Evolutionary conservation across 305 asterid species (phyloP), one percentile per base, ranked within the genome.

Genomic region (Salvia sclarea): DNA sequence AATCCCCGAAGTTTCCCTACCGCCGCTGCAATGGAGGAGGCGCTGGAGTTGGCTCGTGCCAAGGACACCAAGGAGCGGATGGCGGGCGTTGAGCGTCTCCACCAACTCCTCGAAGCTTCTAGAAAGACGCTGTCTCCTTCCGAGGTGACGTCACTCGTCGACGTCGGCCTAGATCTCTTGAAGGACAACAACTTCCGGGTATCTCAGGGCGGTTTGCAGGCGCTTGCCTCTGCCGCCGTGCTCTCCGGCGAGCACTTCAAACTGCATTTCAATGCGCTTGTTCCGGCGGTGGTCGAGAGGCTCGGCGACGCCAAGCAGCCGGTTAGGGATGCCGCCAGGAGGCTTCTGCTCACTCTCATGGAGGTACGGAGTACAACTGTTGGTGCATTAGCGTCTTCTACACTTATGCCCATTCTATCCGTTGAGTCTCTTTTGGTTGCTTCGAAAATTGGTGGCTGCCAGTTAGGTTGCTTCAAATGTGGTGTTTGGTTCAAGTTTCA

Each of bases 1-100:
- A 57, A 24, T 66, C 68, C 66, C 54, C 69, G 33, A 64, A 59
- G 22, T 50, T 61, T 24, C 44, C 60, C 21, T 17, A 20, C 68
- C 69, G 73, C 76, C 80, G 71, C 72, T 73, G 49, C 66, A 33
- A 94, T 94, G 99, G 99, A 94, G 89, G 96, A 83, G 86, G 99
- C 98, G 45, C 69, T 94, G 64, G 98, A 90, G 73, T 77, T 86
- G 82, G 89, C 89, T 76, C 96, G 95, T 63, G 93, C 96, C 4
- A 93, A 93, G 89, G 98, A 93, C 81, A 93, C 98, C 20, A 93
- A 93, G 83, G 96, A 93, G 82, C 81, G 98, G 79, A 93, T 93
- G 98, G 97, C 98, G 2, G 98, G 95, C 18, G 98, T 90, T 40
- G 98, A 93, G 84, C 88, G 88, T 55, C 96, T 94, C 72, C 90